Base-by-base conservation (phyloP, 495 filamentous ascomycete genomes). In the Penicillium cataractarum region DNA sequence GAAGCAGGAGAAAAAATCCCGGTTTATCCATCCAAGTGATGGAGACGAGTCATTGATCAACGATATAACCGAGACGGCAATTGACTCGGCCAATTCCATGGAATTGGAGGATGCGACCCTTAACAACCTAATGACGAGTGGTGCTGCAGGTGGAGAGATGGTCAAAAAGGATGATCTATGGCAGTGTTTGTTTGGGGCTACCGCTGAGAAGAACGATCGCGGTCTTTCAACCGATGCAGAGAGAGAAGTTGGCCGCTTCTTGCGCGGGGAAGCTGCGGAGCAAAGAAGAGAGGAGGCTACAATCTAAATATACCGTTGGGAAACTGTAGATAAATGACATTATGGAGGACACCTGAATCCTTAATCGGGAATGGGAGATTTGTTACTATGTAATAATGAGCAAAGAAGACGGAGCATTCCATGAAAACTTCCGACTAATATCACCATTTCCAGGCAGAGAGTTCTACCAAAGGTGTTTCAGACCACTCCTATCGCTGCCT, bases 161-260 rank as follows among this genome's bases (percentile, higher is more conserved):
- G 91, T 98, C 5, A 82, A 85, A 27, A 82, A 90, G 56, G 85
- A 89, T 40, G 94, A 97, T 75, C 74, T 98, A 29, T 97, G 93
- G 94, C 85, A 85, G 51, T 98, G 94, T 77, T 76, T 97, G 10
- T 97, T 97, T 80, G 89, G 88, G 17, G 71, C 76, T 24, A 62
- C 68, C 6, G 70, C 56, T 35, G 68, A 61, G 8, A 74, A 72
- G 57, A 49, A 64, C 57, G 55, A 58, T 19, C 57, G 64, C 42
- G 57, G 62, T 48, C 31, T 57, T 17, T 60, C 67, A 10, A 51
- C 56, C 3, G 70, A 72, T 48, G 76, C 78, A 15, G 75, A 77
- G 51, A 60, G 71, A 35, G 81, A 80, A 55, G 73, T 82, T 37
- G 74, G 68, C 13, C 72, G 78, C 27, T 82, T 81, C 57, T 59